Percentiles rank a stretch among this genome's conserved stretches.
Conservation (phyloP, 106 monocot species). For the Allium cepa region DNA sequence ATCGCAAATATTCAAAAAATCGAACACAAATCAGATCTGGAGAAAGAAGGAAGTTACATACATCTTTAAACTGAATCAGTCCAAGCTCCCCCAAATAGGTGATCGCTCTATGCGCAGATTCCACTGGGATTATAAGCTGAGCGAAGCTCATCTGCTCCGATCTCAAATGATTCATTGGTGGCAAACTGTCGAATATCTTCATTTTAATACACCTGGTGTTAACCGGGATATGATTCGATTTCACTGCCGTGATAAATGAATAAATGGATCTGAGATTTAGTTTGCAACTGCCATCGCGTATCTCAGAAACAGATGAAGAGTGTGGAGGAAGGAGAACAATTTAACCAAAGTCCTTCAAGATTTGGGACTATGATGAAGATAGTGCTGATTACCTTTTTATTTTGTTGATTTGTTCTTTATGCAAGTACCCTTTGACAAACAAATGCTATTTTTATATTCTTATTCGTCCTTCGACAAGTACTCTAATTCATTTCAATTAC, state of each 20-base stretch:
- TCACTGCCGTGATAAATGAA: neutral
- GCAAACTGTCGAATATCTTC: constrained; percentile 41
- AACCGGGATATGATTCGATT: neutral
- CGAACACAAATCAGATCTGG: constrained; percentile 1
- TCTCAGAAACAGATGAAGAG: neutral
- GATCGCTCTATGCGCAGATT: constrained; percentile 63
- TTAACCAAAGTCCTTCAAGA: neutral
- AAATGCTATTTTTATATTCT: too few species aligned
- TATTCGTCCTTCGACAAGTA: too few species aligned
- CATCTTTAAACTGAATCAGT: constrained; percentile 85
- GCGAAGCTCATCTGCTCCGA: constrained; percentile 89
- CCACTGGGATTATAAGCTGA: constrained; percentile 87
- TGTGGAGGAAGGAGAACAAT: neutral
- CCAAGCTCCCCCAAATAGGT: constrained; percentile 93
- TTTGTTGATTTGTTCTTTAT: too few species aligned
- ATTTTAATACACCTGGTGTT: constrained; percentile 6
- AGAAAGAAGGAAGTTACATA: constrained; percentile 19
- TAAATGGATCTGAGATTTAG: constrained; percentile 1
- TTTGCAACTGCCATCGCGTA: constrained; percentile 1
- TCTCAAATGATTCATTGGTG: constrained; percentile 79
- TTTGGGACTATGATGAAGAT: too few species aligned
- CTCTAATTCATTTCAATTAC: too few species aligned
- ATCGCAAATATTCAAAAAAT: neutral
- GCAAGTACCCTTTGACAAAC: too few species aligned
- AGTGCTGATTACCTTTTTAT: too few species aligned